Evolutionary conservation across 345 rosid species (phyloP), one percentile per base, ranked within the genome.

Genomic region (Gossypioides kirkii): DNA sequence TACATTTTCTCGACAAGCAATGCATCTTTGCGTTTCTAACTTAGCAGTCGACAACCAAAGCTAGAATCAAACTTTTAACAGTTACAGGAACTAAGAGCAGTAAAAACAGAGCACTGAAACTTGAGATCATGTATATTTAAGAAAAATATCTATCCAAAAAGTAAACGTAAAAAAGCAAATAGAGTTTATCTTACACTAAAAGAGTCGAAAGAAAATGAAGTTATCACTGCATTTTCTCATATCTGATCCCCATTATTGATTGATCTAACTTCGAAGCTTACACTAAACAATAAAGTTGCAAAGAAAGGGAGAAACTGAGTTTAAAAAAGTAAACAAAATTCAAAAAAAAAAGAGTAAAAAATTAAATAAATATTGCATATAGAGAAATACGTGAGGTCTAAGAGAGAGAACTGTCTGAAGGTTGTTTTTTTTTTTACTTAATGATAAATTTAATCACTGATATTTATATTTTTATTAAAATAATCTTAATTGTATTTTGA

Each of bases 1-100:
- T 17, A 4, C 41, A 55, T 61, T 73, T 70, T 61, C 73, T 75
- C 70, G 43, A 60, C 76, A 75, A 41, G 65, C 76, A 76, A 76
- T 72, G 32, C 52, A 65, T 65, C 69, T 43, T 43, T 20, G 16
- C 14, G 17, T 49, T 43, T 22, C 18, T 6, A 74, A 66, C 12
- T 23, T 50, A 55, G 52, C 46, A 36, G 25, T 45, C 63, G 47
- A 70, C 22, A 8, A 55, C 25, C 18, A 18, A 52, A 22, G 32
- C 28, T 56, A 70, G 26, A 38, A 55, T 43, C 50, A 58, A 56
- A 6, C 47, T 12, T 23, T 23, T 71, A 42, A 41, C 54, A 72
- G n/a, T 18, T 43, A 25, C 46, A 53, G 18, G 47, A 47, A 25
- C 1, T 23, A 45, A 26, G 64, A 43, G 16, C 74, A 56, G 41